Evolutionary conservation across 345 rosid species (phyloP).

Genomic region (Geranium rotundifolium): DNA sequence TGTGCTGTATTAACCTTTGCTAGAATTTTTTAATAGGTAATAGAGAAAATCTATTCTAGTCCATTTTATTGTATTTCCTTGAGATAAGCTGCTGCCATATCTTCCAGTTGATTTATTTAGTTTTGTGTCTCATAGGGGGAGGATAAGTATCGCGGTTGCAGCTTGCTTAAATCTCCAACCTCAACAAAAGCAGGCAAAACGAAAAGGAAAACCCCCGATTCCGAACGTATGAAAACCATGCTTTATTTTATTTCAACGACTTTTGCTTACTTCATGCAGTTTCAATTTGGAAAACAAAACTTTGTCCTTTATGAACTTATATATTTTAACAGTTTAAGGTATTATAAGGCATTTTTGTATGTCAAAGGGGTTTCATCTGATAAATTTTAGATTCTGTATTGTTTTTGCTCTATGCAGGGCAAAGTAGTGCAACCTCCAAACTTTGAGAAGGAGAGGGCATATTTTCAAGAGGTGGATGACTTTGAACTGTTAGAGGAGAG

Average conservation of each 20-base stretch:
- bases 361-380: neutral
- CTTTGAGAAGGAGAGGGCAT: conserved; percentile 60
- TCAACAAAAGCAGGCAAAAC: conserved; percentile 37
- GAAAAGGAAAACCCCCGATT: conserved; percentile 57
- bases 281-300: neutral
- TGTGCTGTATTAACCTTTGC: neutral
- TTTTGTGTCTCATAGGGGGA: conserved; percentile 48
- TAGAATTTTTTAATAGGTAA: neutral
- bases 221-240: conserved; percentile 36
- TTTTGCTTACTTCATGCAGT: neutral
- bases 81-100: neutral
- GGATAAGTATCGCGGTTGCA: conserved; percentile 69
- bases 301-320: neutral
- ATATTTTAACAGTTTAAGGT: too few species aligned
- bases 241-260: neutral
- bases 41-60: neutral
- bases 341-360: too few species aligned
- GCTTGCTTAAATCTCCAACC: conserved; percentile 39
- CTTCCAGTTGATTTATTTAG: conserved; percentile 2
- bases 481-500: conserved; percentile 92
- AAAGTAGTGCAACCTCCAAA: conserved; percentile 36
- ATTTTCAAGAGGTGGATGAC: conserved; percentile 83
- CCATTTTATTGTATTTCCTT: neutral
- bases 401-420: conserved; percentile 29
- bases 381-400: neutral